Base-by-base conservation (phyloP, 306 rosid species). In the Mimosa pudica region DNA sequence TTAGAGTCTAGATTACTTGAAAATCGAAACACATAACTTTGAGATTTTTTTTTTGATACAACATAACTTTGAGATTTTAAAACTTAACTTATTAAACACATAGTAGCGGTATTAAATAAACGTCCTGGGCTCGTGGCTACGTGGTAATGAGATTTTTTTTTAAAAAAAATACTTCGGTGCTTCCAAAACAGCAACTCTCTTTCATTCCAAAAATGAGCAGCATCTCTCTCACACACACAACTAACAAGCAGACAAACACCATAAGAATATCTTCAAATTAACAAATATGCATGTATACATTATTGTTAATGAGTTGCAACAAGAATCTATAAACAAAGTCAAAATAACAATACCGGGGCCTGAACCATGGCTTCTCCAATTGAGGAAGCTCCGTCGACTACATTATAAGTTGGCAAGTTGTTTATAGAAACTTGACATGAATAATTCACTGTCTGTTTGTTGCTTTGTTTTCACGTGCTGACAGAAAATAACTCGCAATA, bases 361-460 rank as follows among this genome's bases (percentile, higher is more conserved):
- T 49, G 42, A 32, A 51, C 62, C 30, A 18, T 30, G 45, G 79
- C 75, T 12, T 64, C 62, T 42, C 62, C 75, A 54, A 66, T 30
- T 62, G 68, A 10, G 57, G 79, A 80, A 80, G 47, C 60, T 36
- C 16, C 17, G 32, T 51, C 38, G 55, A 8, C n/a, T 5, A 36
- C 71, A 63, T 16, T 20, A 41, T 6, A 64, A 24, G 66, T 30
- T 30, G 74, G 10, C 46, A 51, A 80, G 49, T 67, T 73, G 30
- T 80, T 64, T 38, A 74, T 44, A 20, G 64, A 64, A 73, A 55
- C 33, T 33, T 32, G 2, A 42, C 32, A 12, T 73, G 33, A 52
- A 74, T 24, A 57, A 18, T 73, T 73, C 7, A 1, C 7, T 38
- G 49, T 33, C 17, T 64, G 38, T 64, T 64, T 64, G 20, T 35